A percentile compares a stretch with the other conserved stretches of the same genome.
These are phyloP conservation scores for Sphaerobolus stellatus DNA, from an alignment of 1,284 basidiomycete genomes.

Conservation along the genomic window DNA sequence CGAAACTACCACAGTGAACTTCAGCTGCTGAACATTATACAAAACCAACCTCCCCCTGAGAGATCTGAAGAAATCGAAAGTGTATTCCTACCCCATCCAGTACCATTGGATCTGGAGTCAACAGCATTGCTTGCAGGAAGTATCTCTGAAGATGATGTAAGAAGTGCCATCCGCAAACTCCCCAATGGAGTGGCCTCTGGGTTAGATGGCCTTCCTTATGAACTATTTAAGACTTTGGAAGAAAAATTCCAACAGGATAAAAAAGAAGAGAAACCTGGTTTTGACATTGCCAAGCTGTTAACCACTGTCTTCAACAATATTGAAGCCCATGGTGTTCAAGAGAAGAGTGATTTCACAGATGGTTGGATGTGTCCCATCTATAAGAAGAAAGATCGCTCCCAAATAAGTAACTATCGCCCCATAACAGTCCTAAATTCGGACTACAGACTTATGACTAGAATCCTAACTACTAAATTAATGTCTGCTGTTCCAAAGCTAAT, in stretches of 20 bases:
- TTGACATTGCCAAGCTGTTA: not conserved
- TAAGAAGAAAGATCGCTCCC: not conserved
- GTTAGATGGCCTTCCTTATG: conserved; percentile 18
- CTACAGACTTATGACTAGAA: not conserved
- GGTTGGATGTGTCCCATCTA: conserved; percentile 23
- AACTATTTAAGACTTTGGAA: conserved; percentile 17
- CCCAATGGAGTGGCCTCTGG: conserved; percentile 15
- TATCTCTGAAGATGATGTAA: not conserved
- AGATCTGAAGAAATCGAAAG: too few relatives aligned
- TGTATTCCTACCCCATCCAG: too few relatives aligned
- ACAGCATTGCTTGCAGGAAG: too few relatives aligned
- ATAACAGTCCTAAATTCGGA: not conserved
- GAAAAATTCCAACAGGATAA: not conserved
- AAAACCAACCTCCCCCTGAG: too few relatives aligned
- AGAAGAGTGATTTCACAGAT: conserved; percentile 20
- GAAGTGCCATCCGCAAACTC: not conserved
- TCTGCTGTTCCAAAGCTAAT: not conserved
- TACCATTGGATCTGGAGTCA: too few relatives aligned
- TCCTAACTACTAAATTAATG: not conserved
- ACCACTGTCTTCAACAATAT: conserved; percentile 16
- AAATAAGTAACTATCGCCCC: not conserved
- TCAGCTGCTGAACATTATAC: too few relatives aligned
- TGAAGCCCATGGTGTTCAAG: conserved; percentile 12
- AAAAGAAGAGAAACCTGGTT: not conserved
- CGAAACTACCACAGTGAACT: too few relatives aligned